phyloP scores from a whole-genome alignment of 495 filamentous ascomycete genomes.

The Trichodelitschia bisporula region DNA sequence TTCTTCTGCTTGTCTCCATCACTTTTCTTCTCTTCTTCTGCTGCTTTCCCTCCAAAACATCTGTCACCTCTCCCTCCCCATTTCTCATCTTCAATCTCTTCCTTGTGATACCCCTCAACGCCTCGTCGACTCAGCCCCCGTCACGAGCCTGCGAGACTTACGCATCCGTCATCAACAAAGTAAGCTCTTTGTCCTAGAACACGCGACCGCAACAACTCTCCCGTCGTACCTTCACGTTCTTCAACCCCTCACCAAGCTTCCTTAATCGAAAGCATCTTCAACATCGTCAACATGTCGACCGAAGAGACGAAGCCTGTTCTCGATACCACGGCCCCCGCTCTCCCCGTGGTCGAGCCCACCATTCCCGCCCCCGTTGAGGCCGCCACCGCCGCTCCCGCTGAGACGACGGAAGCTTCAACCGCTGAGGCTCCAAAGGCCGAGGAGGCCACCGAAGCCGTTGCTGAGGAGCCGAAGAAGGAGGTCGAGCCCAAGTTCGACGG shows the following conservation, averaged over 20 bases:
- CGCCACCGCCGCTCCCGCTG: conserved; percentile 17
- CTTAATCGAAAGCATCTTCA: not conserved
- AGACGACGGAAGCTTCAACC: conserved; percentile 1
- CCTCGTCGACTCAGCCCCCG: too few relatives aligned
- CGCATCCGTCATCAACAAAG: too few relatives aligned
- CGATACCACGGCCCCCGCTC: conserved; percentile 4
- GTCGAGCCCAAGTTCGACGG: conserved; percentile 22
- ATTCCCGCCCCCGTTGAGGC: conserved; percentile 14
- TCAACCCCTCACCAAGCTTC: too few relatives aligned
- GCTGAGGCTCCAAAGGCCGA: conserved; percentile 23
- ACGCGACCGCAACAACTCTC: too few relatives aligned
- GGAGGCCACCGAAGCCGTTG: conserved; percentile 12
- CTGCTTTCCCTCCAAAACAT: not conserved
- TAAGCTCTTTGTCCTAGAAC: too few relatives aligned
- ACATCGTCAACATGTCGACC: not conserved
- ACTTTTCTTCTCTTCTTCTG: conserved; percentile 1
- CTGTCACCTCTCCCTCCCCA: too few relatives aligned
- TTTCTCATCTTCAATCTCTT: too few relatives aligned
- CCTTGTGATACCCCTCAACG: too few relatives aligned
- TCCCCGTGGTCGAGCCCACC: not conserved
- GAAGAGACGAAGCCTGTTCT: conserved; percentile 8
- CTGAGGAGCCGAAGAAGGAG: conserved; percentile 6
- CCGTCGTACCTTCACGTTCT: too few relatives aligned
- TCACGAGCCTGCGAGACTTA: too few relatives aligned
- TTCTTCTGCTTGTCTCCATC: not conserved